Evolutionary conservation across 1,284 basidiomycete species (phyloP).

Genomic region (Trametes pubescens): DNA sequence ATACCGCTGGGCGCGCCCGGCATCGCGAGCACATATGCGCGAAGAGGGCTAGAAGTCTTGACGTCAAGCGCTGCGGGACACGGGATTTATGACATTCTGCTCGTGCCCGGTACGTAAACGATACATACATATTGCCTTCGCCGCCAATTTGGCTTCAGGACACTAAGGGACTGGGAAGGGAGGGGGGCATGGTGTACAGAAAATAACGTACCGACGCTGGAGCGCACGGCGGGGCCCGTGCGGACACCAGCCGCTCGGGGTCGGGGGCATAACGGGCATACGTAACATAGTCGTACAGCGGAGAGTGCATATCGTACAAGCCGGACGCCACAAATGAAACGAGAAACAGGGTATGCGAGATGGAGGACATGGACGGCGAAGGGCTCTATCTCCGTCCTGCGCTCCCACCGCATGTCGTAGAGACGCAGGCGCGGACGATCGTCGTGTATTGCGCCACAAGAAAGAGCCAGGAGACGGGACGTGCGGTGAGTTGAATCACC

Average conservation of each 20-base stretch:
- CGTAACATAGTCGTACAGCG: constrained; percentile 23
- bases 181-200: constrained; percentile 12
- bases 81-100: constrained; percentile 19
- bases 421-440: constrained; percentile 10
- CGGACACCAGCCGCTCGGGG: constrained; percentile 3
- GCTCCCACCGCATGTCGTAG: constrained; percentile 21
- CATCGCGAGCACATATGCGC: constrained; percentile 8
- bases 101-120: constrained; percentile 29
- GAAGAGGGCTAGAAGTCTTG: constrained; percentile 23
- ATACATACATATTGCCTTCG: constrained; percentile 25
- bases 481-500: constrained; percentile 33
- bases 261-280: constrained; percentile 5
- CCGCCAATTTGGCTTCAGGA: constrained; percentile 16
- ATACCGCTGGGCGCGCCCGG: constrained; percentile 24
- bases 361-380: constrained; percentile 12
- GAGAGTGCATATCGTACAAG: constrained; percentile 20
- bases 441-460: constrained; percentile 12
- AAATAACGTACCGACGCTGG: constrained; percentile 24
- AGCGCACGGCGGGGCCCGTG: constrained; percentile 1
- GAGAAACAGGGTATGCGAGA: constrained; percentile 7
- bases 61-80: constrained; percentile 22
- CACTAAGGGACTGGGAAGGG: constrained; percentile 14
- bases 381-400: constrained; percentile 21
- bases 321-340: constrained; percentile 19
- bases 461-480: constrained; percentile 1